These are phyloP conservation scores for Moringa oleifera DNA, from an alignment of 345 rosid genomes.

Conservation along the genomic window DNA sequence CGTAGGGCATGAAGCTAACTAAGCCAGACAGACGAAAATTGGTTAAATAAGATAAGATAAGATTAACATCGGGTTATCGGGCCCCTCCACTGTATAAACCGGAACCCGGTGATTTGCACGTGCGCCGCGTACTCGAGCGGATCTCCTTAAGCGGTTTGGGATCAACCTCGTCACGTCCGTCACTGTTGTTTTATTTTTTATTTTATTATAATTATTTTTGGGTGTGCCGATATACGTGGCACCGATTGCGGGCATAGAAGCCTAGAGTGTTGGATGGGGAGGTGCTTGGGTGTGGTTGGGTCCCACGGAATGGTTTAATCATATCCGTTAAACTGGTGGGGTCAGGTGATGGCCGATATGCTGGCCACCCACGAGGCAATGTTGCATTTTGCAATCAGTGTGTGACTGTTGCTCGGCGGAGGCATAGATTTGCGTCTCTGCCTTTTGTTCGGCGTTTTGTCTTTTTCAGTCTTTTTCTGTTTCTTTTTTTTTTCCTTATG, in stretches of 20 bases:
- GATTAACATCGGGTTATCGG: too few species aligned
- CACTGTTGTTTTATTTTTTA: neutral
- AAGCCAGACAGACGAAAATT: too few species aligned
- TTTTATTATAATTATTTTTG: too few species aligned
- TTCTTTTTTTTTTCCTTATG: too few species aligned
- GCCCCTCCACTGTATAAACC: too few species aligned
- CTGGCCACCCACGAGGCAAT: constrained; percentile 33
- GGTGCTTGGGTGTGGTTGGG: constrained; percentile 4
- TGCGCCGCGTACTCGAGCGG: constrained; percentile 29
- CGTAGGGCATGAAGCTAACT: too few species aligned
- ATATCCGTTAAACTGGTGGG: constrained; percentile 36
- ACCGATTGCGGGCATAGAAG: constrained; percentile 24
- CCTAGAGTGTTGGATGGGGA: neutral
- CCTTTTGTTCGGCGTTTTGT: too few species aligned
- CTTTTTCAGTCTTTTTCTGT: too few species aligned
- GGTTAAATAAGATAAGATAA: too few species aligned
- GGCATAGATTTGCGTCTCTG: too few species aligned
- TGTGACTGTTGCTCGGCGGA: too few species aligned
- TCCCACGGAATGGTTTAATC: constrained; percentile 11
- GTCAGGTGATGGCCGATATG: constrained; percentile 39
- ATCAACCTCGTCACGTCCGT: constrained; percentile 15
- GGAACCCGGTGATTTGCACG: constrained; percentile 10
- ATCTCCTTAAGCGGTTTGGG: constrained; percentile 16
- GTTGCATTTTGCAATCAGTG: too few species aligned
- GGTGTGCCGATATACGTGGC: constrained; percentile 12